Evolutionary conservation across 305 asterid species (phyloP).

Genomic region (Solanum hybrid): DNA sequence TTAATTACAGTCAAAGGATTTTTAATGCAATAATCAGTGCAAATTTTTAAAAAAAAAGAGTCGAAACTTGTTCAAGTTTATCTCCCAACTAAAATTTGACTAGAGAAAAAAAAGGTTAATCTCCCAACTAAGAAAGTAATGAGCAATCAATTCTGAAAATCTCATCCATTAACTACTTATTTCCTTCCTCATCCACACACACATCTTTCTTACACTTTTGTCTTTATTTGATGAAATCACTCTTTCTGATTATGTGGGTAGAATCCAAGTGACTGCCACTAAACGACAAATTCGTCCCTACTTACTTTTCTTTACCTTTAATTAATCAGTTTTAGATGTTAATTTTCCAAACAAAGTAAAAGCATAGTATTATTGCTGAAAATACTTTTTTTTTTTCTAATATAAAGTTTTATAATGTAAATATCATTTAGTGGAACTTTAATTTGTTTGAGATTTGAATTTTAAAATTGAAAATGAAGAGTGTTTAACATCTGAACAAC

Average conservation of each 20-base stretch:
- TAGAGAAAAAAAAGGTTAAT: not conserved
- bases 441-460: too few species aligned
- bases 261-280: not conserved
- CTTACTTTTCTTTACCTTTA: not conserved
- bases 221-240: not conserved
- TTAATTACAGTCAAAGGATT: not conserved
- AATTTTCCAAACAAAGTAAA: not conserved
- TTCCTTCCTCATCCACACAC: slow-evolving; percentile 3
- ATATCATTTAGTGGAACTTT: too few species aligned
- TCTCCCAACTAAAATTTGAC: not conserved
- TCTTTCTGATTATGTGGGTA: not conserved
- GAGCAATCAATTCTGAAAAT: not conserved
- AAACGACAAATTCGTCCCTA: not conserved
- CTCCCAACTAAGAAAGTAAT: not conserved
- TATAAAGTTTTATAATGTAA: too few species aligned
- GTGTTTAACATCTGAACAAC: too few species aligned
- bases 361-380: not conserved
- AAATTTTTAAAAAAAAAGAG: too few species aligned
- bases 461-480: too few species aligned
- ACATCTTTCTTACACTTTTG: not conserved
- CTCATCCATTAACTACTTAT: slow-evolving; percentile 2
- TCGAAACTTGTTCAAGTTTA: not conserved
- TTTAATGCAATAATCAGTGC: not conserved
- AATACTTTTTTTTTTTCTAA: not conserved
- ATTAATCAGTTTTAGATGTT: not conserved